Percentiles rank a stretch among this genome's conserved stretches.
Evolutionary conservation across 345 rosid species (phyloP).

Genomic region (Camelina neglecta): DNA sequence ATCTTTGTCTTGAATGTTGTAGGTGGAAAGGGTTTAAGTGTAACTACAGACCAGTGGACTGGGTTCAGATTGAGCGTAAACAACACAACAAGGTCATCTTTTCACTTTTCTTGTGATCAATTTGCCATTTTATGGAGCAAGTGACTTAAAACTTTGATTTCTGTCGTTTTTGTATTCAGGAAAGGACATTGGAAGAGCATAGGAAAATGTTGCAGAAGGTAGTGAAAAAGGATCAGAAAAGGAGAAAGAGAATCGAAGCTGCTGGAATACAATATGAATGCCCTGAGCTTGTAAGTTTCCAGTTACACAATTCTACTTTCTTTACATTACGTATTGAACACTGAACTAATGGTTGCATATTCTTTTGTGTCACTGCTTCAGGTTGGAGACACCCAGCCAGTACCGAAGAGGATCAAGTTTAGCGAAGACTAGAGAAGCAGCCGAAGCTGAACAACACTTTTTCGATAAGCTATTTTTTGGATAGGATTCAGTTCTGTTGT

Average conservation of each 20-base stretch:
- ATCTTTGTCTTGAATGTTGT: not conserved
- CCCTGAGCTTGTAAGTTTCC: conserved; percentile 81
- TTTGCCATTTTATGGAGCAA: not conserved
- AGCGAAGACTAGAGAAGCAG: conserved; percentile 52
- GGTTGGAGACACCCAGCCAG: conserved; percentile 64
- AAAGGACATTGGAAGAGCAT: conserved; percentile 86
- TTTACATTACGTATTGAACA: not conserved
- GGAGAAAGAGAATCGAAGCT: conserved; percentile 70
- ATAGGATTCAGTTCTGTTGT: conserved; percentile 23
- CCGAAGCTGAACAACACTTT: conserved; percentile 21
- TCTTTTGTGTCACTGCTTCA: conserved; percentile 38
- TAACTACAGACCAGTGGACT: conserved; percentile 63
- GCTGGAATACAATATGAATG: conserved; percentile 88
- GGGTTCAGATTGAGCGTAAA: conserved; percentile 65
- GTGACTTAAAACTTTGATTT: not conserved
- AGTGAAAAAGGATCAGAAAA: conserved; percentile 63
- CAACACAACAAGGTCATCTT: conserved; percentile 66
- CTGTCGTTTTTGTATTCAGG: conserved; percentile 51
- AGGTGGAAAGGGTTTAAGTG: conserved; percentile 86
- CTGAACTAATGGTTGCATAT: not conserved
- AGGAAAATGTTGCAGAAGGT: conserved; percentile 72
- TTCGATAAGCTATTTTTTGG: conserved; percentile 10
- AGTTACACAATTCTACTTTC: not conserved
- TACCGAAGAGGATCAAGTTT: conserved; percentile 83
- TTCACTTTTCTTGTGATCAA: not conserved